These are phyloP conservation scores for Ganoderma sinense DNA, from an alignment of 1,284 basidiomycete species.

Conservation along the genomic window DNA sequence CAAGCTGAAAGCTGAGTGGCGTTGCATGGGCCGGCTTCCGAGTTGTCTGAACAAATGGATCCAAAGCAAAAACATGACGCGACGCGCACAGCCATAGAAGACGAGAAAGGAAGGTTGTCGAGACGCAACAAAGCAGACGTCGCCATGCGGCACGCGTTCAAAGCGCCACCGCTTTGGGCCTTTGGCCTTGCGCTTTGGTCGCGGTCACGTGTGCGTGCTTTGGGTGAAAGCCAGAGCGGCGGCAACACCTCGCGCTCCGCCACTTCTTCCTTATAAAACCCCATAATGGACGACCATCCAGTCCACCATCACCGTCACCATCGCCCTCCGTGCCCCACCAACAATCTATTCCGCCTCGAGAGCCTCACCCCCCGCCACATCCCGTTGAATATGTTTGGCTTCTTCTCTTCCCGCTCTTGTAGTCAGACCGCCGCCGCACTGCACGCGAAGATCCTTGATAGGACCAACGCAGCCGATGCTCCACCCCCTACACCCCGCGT, in stretches of 20 bases:
- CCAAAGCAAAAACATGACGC: background rate
- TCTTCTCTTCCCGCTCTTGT: background rate
- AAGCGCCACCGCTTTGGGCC: background rate
- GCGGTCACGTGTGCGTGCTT: background rate
- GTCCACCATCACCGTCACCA: background rate
- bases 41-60: background rate
- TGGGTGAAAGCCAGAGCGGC: background rate
- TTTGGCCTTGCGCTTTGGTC: background rate
- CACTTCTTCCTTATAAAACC: background rate
- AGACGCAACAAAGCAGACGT: background rate
- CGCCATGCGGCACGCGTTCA: background rate
- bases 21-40: background rate
- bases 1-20: background rate
- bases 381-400: background rate
- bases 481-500: background rate
- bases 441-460: background rate
- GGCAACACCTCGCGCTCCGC: background rate
- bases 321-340: background rate
- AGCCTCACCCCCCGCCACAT: background rate
- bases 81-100: background rate
- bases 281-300: background rate
- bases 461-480: background rate
- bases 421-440: background rate
- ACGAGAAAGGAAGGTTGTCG: background rate
- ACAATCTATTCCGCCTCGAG: background rate